These are phyloP conservation scores for Epichloe uncinata DNA, from an alignment of 2,329 filamentous ascomycete genomes.

Conservation along the genomic window DNA sequence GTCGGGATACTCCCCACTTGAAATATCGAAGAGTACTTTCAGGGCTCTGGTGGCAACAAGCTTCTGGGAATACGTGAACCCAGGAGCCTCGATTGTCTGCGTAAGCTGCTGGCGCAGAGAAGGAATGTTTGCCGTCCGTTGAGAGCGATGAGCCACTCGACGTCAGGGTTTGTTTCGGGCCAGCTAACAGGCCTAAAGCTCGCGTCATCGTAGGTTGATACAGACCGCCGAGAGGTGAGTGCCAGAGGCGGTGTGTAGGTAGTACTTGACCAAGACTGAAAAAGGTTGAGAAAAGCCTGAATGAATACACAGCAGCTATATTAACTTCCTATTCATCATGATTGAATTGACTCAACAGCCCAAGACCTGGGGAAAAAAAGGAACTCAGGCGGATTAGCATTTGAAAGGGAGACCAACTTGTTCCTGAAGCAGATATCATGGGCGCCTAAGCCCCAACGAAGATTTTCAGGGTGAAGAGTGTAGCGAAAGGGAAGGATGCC, in stretches of 20 bases:
- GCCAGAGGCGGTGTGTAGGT: slow-evolving; percentile 68
- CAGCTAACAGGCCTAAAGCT: slow-evolving; percentile 71
- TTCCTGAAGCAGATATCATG: slow-evolving; percentile 94
- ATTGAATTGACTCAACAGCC: background rate
- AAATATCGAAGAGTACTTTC: slow-evolving; percentile 80
- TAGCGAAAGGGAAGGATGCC: slow-evolving; percentile 70
- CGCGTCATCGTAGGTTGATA: slow-evolving; percentile 84
- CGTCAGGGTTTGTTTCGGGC: slow-evolving; percentile 33
- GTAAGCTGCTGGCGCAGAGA: slow-evolving; percentile 60
- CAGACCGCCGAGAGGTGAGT: slow-evolving; percentile 70
- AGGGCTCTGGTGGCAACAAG: slow-evolving; percentile 79
- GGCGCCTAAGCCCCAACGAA: slow-evolving; percentile 81
- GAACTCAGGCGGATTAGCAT: background rate
- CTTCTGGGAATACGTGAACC: slow-evolving; percentile 95
- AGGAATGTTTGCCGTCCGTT: slow-evolving; percentile 52
- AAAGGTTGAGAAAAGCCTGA: slow-evolving; percentile 58
- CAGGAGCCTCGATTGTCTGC: slow-evolving; percentile 59
- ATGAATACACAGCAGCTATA: slow-evolving; percentile 1
- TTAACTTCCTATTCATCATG: background rate
- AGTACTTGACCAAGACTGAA: slow-evolving; percentile 84
- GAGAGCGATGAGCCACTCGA: slow-evolving; percentile 39
- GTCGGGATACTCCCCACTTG: slow-evolving; percentile 88
- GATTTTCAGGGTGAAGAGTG: slow-evolving; percentile 55
- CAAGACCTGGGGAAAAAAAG: no score
- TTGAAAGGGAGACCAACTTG: slow-evolving; percentile 37